Evolutionary conservation across 2,329 filamentous ascomycete genomes (phyloP).

Genomic region (Zymoseptoria ardabiliae): DNA sequence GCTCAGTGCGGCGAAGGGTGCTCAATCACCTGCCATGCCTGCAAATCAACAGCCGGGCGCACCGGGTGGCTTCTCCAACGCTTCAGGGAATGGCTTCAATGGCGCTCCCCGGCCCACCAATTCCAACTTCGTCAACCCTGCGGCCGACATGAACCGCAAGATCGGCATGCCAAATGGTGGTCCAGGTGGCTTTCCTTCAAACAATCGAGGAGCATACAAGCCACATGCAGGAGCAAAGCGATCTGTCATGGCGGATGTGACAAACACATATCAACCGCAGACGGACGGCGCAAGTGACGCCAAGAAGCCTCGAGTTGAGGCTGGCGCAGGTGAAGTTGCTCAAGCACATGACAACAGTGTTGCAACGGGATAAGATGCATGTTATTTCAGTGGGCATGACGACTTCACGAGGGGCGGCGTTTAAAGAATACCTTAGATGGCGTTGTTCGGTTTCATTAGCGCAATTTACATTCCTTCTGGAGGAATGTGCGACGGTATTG

Average conservation of each 20-base stretch:
- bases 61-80: conserved; percentile 6
- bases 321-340: background rate
- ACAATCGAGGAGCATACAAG: conserved; percentile 34
- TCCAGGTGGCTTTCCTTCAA: background rate
- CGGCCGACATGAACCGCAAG: conserved; percentile 39
- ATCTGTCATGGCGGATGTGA: conserved; percentile 38
- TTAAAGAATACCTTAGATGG: background rate
- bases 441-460: background rate
- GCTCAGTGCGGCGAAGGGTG: conserved; percentile 7
- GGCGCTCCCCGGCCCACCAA: conserved; percentile 16
- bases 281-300: conserved; percentile 31
- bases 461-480: background rate
- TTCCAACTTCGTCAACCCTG: conserved; percentile 43
- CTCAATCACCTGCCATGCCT: conserved; percentile 1
- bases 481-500: background rate
- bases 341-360: background rate
- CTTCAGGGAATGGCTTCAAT: conserved; percentile 10
- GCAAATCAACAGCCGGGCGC: conserved; percentile 1
- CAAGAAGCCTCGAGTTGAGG: conserved; percentile 36
- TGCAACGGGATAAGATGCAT: background rate
- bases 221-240: conserved; percentile 35
- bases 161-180: conserved; percentile 41
- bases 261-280: conserved; percentile 32
- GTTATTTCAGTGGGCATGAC: background rate
- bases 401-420: background rate